phyloP scores from a whole-genome alignment of 108 stramenopile species.

The Cyclostephanos tholiformis region DNA sequence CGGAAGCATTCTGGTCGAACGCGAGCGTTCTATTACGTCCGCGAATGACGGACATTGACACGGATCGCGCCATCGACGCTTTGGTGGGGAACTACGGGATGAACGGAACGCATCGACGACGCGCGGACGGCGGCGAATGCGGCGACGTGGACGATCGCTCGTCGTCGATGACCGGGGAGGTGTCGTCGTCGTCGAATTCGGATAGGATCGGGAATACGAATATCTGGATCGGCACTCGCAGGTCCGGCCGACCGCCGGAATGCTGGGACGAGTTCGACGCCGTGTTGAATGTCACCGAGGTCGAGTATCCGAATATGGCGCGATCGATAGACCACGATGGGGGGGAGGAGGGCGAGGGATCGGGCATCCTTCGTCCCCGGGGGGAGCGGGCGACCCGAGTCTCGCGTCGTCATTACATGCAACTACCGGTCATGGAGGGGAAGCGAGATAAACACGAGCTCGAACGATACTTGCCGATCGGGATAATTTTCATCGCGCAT shows the following conservation, averaged over 20 bases:
- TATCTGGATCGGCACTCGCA: constrained; percentile 72
- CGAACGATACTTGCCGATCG: constrained; percentile 71
- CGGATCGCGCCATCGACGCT: constrained; percentile 47
- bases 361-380: too few species aligned
- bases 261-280: constrained; percentile 81
- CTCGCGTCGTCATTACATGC: constrained; percentile 54
- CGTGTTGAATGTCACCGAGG: constrained; percentile 73
- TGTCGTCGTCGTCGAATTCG: not conserved
- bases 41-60: constrained; percentile 40
- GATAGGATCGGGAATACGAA: constrained; percentile 55
- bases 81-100: constrained; percentile 16
- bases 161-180: not conserved
- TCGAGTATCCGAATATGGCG: constrained; percentile 59
- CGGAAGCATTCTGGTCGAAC: constrained; percentile 66
- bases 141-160: not conserved
- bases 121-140: not conserved
- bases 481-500: constrained; percentile 58
- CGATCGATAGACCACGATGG: constrained; percentile 21
- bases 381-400: not conserved
- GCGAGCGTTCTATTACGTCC: constrained; percentile 13
- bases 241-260: constrained; percentile 66
- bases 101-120: not conserved
- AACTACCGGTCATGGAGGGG: constrained; percentile 73
- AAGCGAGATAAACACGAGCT: constrained; percentile 68
- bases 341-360: too few species aligned